A percentile compares a stretch with the other conserved stretches of the same genome.
phyloP scores from a whole-genome alignment of 2,329 filamentous ascomycete genomes.

The Daldinia sp. region DNA sequence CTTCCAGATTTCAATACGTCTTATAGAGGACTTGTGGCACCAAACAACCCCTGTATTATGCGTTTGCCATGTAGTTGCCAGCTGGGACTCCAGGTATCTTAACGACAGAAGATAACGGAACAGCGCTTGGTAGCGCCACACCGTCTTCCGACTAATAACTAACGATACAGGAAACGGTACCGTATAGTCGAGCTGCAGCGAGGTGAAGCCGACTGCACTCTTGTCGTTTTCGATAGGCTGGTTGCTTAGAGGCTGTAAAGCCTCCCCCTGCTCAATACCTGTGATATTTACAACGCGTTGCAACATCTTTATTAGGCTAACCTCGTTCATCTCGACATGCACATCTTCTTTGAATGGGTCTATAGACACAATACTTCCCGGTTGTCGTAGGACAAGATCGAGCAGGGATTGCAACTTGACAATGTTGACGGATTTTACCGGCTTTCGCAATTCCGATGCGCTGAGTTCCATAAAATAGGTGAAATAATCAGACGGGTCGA shows the following conservation, averaged over 20 bases:
- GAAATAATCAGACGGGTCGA: conserved; percentile 97
- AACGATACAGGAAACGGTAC: conserved; percentile 96
- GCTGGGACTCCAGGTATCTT: conserved; percentile 85
- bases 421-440: conserved; percentile 86
- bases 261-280: conserved; percentile 89
- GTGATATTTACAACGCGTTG: conserved; percentile 97
- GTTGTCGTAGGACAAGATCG: conserved; percentile 95
- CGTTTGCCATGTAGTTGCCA: conserved; percentile 88
- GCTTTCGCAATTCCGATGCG: conserved; percentile 87
- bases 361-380: conserved; percentile 89
- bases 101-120: conserved; percentile 94
- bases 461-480: conserved; percentile 96
- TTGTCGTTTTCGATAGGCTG: conserved; percentile 80
- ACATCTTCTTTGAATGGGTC: conserved; percentile 99
- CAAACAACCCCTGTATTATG: conserved; percentile 84
- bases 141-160: conserved; percentile 93
- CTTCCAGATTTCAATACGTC: conserved; percentile 88
- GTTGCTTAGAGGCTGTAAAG: conserved; percentile 75
- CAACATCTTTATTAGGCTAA: conserved; percentile 89
- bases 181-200: conserved; percentile 90
- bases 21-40: conserved; percentile 79
- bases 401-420: conserved; percentile 93
- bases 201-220: conserved; percentile 88
- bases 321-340: conserved; percentile 96
- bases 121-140: conserved; percentile 95